Evolutionary conservation across 208 protist species (phyloP).

Genomic region (Crithidia fasciculata): DNA sequence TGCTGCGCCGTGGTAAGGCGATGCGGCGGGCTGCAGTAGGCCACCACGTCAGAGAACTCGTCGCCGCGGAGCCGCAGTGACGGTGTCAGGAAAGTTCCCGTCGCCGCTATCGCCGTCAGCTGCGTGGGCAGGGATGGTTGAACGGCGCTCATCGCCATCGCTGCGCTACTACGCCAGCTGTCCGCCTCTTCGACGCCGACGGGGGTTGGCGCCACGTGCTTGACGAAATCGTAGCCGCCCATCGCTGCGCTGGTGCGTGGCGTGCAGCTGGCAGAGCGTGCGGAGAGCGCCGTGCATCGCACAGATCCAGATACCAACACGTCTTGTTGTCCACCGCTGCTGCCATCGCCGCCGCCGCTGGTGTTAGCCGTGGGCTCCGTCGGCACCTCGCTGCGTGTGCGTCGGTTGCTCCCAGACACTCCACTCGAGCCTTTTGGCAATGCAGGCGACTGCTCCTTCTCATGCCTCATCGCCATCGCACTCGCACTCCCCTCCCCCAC

Average conservation of each 20-base stretch:
- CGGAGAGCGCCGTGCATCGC: constrained; percentile 4
- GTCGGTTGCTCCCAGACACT: background rate
- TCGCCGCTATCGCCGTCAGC: constrained; percentile 8
- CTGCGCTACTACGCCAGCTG: background rate
- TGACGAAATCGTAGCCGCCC: background rate
- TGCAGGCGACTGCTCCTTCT: background rate
- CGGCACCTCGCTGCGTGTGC: background rate
- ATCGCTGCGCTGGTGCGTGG: constrained; percentile 2
- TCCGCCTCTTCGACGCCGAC: background rate
- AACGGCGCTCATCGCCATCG: constrained; percentile 9
- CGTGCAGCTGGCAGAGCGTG: constrained; percentile 4
- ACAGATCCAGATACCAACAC: constrained; percentile 2
- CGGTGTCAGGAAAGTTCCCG: background rate
- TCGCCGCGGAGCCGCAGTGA: constrained; percentile 15
- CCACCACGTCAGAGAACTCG: constrained; percentile 47
- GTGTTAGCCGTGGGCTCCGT: background rate
- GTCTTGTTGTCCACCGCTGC: background rate
- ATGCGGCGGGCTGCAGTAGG: constrained; percentile 26
- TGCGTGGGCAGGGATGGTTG: constrained; percentile 21
- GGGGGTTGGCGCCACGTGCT: background rate
- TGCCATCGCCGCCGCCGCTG: background rate
- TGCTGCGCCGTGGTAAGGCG: constrained; percentile 15
- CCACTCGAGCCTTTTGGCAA: background rate
- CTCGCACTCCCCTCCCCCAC: background rate
- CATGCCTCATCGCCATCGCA: background rate